A percentile compares a stretch with the other conserved stretches of the same genome.
phyloP scores from a whole-genome alignment of 169 alveolate species.

The Plasmodium fragile region DNA sequence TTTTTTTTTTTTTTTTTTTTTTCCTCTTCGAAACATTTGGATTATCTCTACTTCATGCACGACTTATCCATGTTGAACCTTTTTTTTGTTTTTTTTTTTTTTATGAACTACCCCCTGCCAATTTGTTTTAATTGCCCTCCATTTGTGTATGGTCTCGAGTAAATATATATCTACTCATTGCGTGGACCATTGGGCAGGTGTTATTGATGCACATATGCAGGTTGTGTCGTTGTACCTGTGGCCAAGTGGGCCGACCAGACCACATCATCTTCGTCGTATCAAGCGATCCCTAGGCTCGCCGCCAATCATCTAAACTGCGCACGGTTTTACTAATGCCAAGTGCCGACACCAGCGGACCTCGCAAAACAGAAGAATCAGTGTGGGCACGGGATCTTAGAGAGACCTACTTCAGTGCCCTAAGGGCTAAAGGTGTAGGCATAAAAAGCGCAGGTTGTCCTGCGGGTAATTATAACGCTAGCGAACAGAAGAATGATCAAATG shows the following conservation, averaged over 20 bases:
- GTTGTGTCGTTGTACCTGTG: neutral
- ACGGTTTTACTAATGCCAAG: neutral
- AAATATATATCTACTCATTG: neutral
- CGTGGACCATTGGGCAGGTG: neutral
- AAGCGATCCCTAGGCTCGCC: neutral
- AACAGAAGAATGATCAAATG: neutral
- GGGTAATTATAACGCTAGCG: neutral
- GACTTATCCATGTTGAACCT: neutral
- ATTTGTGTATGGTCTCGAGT: neutral
- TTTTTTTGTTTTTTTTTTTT: neutral
- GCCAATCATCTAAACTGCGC: neutral
- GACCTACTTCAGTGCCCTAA: neutral
- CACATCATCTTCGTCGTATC: neutral
- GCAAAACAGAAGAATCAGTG: neutral
- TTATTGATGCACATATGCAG: neutral
- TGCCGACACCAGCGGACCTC: neutral
- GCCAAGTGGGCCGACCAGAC: neutral
- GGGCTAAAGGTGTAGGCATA: neutral
- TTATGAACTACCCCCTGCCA: neutral
- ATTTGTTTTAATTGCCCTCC: neutral
- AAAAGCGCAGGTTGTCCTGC: neutral
- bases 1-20: neutral
- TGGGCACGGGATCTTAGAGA: neutral
- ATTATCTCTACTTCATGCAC: neutral
- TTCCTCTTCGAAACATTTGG: neutral